Conservation (phyloP, 2,329 filamentous ascomycete species). For the Blumeriella jaapii region DNA sequence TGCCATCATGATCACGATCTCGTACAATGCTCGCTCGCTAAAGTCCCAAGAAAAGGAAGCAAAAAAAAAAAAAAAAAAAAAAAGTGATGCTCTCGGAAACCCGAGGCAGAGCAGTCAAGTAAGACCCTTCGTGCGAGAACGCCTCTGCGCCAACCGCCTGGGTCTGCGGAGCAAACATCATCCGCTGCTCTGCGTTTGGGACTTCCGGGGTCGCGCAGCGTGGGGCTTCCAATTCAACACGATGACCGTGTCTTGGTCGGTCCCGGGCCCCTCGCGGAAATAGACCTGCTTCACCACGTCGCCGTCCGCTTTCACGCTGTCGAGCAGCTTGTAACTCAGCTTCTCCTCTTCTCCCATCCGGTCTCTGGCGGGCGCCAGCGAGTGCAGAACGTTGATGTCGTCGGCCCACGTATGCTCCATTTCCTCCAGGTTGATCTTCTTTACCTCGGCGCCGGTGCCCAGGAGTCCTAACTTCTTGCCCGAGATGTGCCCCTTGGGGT, state of each 20-base stretch:
- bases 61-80: too few species aligned
- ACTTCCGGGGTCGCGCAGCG: neutral
- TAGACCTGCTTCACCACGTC: conserved; percentile 21
- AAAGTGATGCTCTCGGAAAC: too few species aligned
- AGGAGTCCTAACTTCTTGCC: conserved; percentile 12
- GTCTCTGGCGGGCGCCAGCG: conserved; percentile 39
- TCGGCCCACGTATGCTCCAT: conserved; percentile 31
- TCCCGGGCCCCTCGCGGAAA: conserved; percentile 12
- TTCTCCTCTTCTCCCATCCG: conserved; percentile 40
- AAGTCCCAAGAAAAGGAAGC: too few species aligned
- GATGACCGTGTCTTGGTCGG: conserved; percentile 19
- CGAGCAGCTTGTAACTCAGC: conserved; percentile 47
- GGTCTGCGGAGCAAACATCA: too few species aligned
- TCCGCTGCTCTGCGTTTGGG: neutral
- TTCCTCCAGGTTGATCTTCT: conserved; percentile 25
- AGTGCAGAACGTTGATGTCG: conserved; percentile 36
- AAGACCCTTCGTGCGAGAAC: too few species aligned
- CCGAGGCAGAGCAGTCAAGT: too few species aligned
- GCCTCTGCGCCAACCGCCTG: too few species aligned
- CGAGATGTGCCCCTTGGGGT: conserved; percentile 21
- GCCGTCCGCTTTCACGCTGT: conserved; percentile 31
- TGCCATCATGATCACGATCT: too few species aligned
- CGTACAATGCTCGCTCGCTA: too few species aligned
- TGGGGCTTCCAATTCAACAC: conserved; percentile 19
- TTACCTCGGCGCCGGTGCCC: conserved; percentile 11